Evolutionary conservation across 306 rosid genomes (phyloP).

Genomic region (Macrotyloma uniflorum): DNA sequence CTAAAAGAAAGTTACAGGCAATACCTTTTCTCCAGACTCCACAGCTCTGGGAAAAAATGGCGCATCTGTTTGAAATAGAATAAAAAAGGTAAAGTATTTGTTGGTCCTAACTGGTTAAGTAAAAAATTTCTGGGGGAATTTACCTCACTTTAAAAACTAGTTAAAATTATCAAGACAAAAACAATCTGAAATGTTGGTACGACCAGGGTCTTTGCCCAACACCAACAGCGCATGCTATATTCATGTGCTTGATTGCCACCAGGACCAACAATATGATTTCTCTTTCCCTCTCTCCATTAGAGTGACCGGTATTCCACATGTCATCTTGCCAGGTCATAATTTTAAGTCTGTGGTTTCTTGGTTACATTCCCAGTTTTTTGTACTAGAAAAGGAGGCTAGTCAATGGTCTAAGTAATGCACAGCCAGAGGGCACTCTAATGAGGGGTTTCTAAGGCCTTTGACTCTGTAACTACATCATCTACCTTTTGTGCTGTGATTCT

Average conservation of each 20-base stretch:
- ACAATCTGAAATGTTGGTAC: background rate
- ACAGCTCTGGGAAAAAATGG: slow-evolving; percentile 82
- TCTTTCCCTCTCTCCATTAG: background rate
- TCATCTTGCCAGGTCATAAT: background rate
- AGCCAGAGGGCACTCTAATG: too few relatives aligned
- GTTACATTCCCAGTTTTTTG: background rate
- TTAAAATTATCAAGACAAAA: background rate
- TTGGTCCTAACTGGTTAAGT: slow-evolving; percentile 16
- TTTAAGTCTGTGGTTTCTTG: background rate
- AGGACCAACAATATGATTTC: background rate
- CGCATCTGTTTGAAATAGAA: slow-evolving; percentile 57
- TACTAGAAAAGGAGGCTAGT: background rate
- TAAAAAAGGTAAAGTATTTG: slow-evolving; percentile 27
- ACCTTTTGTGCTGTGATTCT: too few relatives aligned
- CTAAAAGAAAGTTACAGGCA: slow-evolving; percentile 19
- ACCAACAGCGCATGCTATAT: background rate
- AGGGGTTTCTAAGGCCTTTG: too few relatives aligned
- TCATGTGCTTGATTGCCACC: background rate
- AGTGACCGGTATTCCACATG: background rate
- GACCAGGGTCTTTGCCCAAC: background rate
- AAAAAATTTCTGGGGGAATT: background rate
- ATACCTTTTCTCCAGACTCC: slow-evolving; percentile 87
- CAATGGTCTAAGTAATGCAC: too few relatives aligned
- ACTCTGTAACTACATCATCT: too few relatives aligned
- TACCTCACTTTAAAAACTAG: background rate